phyloP scores from a whole-genome alignment of 2,329 filamentous ascomycete species.

The Hypoxylon rubiginosum region DNA sequence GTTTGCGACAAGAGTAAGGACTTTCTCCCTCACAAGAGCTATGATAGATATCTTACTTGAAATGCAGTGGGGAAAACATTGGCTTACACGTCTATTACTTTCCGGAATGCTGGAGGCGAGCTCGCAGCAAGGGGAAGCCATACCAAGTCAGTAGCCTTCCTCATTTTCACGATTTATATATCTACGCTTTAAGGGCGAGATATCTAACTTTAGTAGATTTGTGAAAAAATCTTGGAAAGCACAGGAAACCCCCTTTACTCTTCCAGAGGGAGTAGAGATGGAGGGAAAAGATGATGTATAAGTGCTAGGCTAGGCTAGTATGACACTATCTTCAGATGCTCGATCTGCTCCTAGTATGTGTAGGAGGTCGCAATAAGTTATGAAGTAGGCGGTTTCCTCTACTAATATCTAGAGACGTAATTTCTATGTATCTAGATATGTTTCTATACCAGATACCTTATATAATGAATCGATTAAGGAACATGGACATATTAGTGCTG shows the following conservation, averaged over 20 bases:
- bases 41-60: constrained; percentile 4
- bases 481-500: too few species aligned
- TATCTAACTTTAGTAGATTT: constrained; percentile 54
- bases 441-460: too few species aligned
- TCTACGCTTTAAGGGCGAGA: not conserved
- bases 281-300: constrained; percentile 29
- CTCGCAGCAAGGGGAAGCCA: constrained; percentile 74
- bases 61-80: constrained; percentile 71
- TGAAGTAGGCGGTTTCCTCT: not conserved
- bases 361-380: too few species aligned
- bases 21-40: too few species aligned
- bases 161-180: constrained; percentile 13
- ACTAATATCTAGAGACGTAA: not conserved
- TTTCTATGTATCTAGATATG: too few species aligned
- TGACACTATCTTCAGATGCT: not conserved
- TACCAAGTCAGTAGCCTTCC: constrained; percentile 66
- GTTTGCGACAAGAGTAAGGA: constrained; percentile 71
- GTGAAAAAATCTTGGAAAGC: constrained; percentile 53
- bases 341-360: too few species aligned
- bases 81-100: constrained; percentile 72
- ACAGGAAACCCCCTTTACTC: constrained; percentile 44
- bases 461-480: too few species aligned
- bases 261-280: constrained; percentile 44
- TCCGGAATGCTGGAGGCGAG: constrained; percentile 70
- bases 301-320: not conserved